Base-by-base conservation (phyloP, 371 early-diverging fungal species). In the Mucor circinelloides region DNA sequence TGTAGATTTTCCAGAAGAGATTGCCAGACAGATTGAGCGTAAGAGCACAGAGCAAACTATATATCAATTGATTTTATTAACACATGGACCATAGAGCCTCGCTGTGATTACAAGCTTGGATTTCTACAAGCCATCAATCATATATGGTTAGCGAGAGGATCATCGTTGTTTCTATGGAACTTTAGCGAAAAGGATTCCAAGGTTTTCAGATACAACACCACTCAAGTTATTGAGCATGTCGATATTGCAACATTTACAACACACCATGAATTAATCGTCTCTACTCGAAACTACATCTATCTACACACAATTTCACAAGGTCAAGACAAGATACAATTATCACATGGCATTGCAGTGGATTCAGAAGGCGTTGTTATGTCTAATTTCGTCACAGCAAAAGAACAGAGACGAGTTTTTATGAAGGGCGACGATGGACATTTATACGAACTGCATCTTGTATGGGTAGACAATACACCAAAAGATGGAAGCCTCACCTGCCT, bases 381-480 rank as follows among this genome's bases (percentile, higher is more conserved):
- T 3, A 44, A 68, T 34, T 31, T 68, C 3, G 28, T 60, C 10
- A 44, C 44, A 44, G 34, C 57, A 8, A 89, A 93, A 0, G 71
- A 68, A 2, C 82, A 85, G 10, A 93, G 93, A 15, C 75, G 97
- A 17, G 89, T 94, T 34, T 95, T 96, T 48, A 87, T 95, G 90
- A 78, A 89, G 31, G 97, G 95, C 44, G 87, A 80, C 61, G 92
- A 95, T 70, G 96, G 96, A 23, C 87, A 90, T 59, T 72, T 97
- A 1, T 95, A 93, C 78, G 97, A 97, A 80, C 71, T 97, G 32
- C 79, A 81, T 25, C 8, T 40, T 54, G 30, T 65, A 25, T 15
- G 1, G 3, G 13, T 23, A 7, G 52, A 55, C 13, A 60, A n/a
- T 9, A n/a, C 55, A 4, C 44, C 25, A 2, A 12, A 28, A 6